Evolutionary conservation across 345 rosid species (phyloP).

Genomic region (Dipteronia sinensis): DNA sequence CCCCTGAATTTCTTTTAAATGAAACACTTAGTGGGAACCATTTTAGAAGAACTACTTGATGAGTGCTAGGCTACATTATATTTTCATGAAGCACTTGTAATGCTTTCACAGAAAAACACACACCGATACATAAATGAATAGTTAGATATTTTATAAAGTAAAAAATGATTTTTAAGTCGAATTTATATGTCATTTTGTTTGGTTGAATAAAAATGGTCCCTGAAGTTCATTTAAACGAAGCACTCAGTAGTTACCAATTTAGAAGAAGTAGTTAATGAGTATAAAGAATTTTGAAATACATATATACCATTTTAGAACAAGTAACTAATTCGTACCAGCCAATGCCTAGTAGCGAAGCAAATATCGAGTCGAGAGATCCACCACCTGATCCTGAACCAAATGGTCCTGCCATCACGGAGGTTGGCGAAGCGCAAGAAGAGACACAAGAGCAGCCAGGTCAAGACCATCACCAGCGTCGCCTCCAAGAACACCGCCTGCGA

Average conservation of each 20-base stretch:
- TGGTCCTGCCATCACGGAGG: slow-evolving; percentile 66
- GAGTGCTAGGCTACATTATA: no score
- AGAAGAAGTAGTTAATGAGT: no score
- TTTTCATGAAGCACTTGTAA: background rate
- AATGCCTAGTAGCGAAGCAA: slow-evolving; percentile 90
- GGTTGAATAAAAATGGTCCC: no score
- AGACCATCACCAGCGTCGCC: slow-evolving; percentile 70
- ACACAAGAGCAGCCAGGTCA: slow-evolving; percentile 78
- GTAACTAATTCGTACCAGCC: slow-evolving; percentile 56
- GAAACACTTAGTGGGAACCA: background rate
- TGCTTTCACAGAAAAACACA: background rate
- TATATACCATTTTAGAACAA: no score
- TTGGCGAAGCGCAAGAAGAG: slow-evolving; percentile 69
- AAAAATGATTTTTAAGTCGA: no score
- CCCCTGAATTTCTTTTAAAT: background rate
- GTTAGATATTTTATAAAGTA: no score
- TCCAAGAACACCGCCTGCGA: slow-evolving; percentile 95
- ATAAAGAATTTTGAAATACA: no score
- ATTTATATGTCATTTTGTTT: no score
- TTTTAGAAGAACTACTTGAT: background rate
- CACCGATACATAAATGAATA: no score
- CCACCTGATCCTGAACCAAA: slow-evolving; percentile 87
- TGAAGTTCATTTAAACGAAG: no score
- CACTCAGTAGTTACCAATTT: no score
- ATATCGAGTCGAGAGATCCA: slow-evolving; percentile 90